Percentiles rank a stretch among this genome's conserved stretches.
These are phyloP conservation scores for Luffa acutangula DNA, from an alignment of 306 rosid genomes.

Conservation along the genomic window DNA sequence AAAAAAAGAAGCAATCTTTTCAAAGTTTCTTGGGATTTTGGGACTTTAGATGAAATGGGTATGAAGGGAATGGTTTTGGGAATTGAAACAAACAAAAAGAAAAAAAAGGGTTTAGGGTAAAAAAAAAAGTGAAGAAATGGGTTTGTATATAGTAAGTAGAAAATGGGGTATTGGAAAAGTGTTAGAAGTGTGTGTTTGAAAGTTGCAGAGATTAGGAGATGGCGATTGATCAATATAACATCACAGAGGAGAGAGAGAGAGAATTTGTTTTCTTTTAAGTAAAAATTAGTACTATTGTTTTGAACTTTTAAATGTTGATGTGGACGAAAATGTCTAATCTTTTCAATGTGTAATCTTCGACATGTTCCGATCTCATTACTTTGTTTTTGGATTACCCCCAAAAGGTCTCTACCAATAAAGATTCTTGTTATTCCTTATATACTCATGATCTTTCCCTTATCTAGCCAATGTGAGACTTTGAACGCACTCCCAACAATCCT, in stretches of 20 bases:
- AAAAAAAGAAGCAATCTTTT: background rate
- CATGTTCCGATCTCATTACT: no score
- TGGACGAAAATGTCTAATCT: no score
- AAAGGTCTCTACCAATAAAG: no score
- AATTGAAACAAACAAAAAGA: background rate
- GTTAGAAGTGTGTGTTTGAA: slow-evolving; percentile 16
- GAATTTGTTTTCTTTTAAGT: background rate
- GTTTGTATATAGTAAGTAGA: background rate
- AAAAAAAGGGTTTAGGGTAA: background rate
- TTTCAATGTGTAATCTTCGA: no score
- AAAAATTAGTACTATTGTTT: no score
- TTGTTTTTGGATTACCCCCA: no score
- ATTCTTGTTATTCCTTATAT: no score
- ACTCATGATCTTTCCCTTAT: no score
- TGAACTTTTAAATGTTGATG: no score
- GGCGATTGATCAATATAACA: slow-evolving; percentile 45
- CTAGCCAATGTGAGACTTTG: no score
- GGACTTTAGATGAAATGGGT: background rate
- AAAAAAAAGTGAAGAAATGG: background rate
- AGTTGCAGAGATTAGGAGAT: slow-evolving; percentile 46
- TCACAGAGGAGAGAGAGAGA: slow-evolving; percentile 12
- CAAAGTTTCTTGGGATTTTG: background rate
- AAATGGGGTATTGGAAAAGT: slow-evolving; percentile 9
- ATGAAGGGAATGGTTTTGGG: slow-evolving; percentile 1
- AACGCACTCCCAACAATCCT: no score